phyloP scores from a whole-genome alignment of 1,284 basidiomycete species.

The Apiotrichum veenhuisii region DNA sequence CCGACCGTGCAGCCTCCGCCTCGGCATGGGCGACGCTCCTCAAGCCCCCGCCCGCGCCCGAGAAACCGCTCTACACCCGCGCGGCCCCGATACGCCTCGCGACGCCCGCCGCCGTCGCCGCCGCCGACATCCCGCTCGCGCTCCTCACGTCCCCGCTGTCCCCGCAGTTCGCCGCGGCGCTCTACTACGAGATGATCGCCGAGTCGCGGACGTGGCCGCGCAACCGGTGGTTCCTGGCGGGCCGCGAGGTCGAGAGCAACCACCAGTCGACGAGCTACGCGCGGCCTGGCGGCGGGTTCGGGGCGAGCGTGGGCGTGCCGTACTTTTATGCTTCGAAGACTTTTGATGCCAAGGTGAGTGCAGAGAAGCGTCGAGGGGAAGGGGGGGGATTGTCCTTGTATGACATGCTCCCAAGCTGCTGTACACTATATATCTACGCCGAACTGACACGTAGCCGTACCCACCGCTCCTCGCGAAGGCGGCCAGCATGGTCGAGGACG shows the following conservation, averaged over 20 bases:
- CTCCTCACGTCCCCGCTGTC: constrained; percentile 58
- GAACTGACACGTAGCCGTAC: constrained; percentile 52
- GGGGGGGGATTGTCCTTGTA: too few species aligned
- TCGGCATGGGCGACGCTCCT: constrained; percentile 20
- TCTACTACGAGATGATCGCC: constrained; percentile 54
- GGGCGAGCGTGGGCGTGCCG: constrained; percentile 11
- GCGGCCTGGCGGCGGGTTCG: constrained; percentile 54
- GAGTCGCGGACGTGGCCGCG: constrained; percentile 39
- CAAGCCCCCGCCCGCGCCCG: not conserved
- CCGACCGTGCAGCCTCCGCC: constrained; percentile 7
- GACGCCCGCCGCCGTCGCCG: constrained; percentile 56
- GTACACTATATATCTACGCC: too few species aligned
- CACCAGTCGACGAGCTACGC: constrained; percentile 68
- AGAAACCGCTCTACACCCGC: constrained; percentile 13
- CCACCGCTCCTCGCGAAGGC: constrained; percentile 71
- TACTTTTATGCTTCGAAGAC: constrained; percentile 35
- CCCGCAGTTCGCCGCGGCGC: constrained; percentile 59
- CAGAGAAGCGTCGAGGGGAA: not conserved
- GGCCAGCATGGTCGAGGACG: constrained; percentile 66
- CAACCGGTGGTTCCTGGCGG: constrained; percentile 43
- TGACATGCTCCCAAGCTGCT: too few species aligned
- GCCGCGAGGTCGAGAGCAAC: constrained; percentile 54
- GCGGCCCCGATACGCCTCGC: constrained; percentile 31
- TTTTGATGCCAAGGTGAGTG: constrained; percentile 13
- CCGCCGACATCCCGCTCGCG: constrained; percentile 47